Conservation (phyloP, 495 filamentous ascomycete genomes). For the Neurospora sp. region DNA sequence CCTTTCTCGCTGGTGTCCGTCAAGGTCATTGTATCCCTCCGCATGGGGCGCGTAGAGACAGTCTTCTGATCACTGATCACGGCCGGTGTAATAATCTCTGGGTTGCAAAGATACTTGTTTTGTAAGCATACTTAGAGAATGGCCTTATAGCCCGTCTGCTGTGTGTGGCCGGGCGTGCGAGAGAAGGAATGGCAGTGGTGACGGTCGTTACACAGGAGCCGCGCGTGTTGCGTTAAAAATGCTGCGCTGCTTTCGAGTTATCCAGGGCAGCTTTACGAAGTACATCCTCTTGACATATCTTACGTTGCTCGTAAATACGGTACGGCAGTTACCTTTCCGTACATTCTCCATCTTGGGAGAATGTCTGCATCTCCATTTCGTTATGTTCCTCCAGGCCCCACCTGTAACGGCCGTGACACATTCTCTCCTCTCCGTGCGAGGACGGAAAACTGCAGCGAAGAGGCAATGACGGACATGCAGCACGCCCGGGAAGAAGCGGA, state of each 20-base stretch:
- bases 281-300: background rate
- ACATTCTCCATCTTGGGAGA: background rate
- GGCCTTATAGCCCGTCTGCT: background rate
- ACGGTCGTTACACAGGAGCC: background rate
- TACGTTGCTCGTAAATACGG: background rate
- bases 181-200: background rate
- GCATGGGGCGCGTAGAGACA: background rate
- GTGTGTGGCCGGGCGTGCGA: background rate
- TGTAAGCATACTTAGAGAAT: background rate
- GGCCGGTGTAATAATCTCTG: background rate
- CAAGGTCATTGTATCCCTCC: background rate
- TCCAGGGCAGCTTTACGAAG: background rate
- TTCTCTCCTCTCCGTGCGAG: no score
- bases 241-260: background rate
- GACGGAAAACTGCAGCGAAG: background rate
- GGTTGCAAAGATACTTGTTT: background rate
- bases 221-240: background rate
- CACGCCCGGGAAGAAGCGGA: conserved; percentile 14
- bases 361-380: background rate
- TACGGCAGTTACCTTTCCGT: background rate
- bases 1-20: background rate
- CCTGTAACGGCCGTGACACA: no score
- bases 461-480: conserved; percentile 19
- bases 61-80: background rate
- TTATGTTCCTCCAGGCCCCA: background rate